Evolutionary conservation across 1,284 basidiomycete species (phyloP).

Genomic region (Ceratobasidium sp.): DNA sequence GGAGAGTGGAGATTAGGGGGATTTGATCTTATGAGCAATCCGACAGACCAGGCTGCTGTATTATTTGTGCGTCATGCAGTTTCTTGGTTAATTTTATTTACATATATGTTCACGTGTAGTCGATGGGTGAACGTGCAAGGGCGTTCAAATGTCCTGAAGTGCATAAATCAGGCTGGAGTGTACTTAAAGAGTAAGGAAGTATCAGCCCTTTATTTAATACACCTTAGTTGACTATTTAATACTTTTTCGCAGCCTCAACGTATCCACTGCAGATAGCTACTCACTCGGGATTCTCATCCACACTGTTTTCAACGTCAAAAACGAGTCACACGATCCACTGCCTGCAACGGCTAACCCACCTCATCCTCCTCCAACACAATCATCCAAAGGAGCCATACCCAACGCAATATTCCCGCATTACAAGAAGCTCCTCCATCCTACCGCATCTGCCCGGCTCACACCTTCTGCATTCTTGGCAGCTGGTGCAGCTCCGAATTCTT

Average conservation of each 20-base stretch:
- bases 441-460: conserved; percentile 79
- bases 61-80: conserved; percentile 72
- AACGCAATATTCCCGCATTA: conserved; percentile 78
- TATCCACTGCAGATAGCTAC: conserved; percentile 83
- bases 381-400: conserved; percentile 84
- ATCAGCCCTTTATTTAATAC: neutral
- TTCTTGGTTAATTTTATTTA: neutral
- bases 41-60: conserved; percentile 78
- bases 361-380: conserved; percentile 75
- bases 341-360: conserved; percentile 76
- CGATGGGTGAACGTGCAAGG: conserved; percentile 73
- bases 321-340: conserved; percentile 60
- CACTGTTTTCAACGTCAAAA: conserved; percentile 82
- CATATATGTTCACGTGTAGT: conserved; percentile 60
- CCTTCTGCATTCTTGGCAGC: conserved; percentile 81
- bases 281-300: conserved; percentile 87
- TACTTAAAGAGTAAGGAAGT: conserved; percentile 77
- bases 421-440: conserved; percentile 90
- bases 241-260: conserved; percentile 65
- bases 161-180: conserved; percentile 87
- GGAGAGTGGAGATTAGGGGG: conserved; percentile 98
- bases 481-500: conserved; percentile 79
- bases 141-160: conserved; percentile 82
- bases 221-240: conserved; percentile 3
- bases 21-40: conserved; percentile 88